A percentile compares a stretch with the other conserved stretches of the same genome.
Conservation (phyloP, 192 early-diverging fungal genomes). For the Coemansia sp. region DNA sequence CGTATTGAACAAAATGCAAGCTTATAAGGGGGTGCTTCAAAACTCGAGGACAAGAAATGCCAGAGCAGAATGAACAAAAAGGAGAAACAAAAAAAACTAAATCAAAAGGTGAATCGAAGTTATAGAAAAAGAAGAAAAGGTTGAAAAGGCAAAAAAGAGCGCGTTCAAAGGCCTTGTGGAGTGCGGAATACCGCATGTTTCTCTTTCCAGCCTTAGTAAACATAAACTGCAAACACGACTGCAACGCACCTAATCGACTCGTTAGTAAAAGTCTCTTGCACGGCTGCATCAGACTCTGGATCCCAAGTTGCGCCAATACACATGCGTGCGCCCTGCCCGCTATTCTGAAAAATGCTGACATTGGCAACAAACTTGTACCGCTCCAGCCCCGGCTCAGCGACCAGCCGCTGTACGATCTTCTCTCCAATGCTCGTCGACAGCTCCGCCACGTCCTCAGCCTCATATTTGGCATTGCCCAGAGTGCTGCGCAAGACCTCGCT, state of each 20-base stretch:
- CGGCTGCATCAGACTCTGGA: constrained; percentile 16
- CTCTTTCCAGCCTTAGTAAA: constrained; percentile 6
- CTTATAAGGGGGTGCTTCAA: background rate
- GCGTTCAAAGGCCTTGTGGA: background rate
- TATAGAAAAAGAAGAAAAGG: background rate
- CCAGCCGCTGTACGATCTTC: constrained; percentile 24
- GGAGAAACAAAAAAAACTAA: constrained; percentile 4
- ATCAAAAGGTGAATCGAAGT: background rate
- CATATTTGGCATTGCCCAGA: constrained; percentile 16
- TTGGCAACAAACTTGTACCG: constrained; percentile 44
- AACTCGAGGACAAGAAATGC: background rate
- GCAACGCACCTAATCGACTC: constrained; percentile 31
- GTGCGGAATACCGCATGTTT: background rate
- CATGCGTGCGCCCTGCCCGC: constrained; percentile 43
- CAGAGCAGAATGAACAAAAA: background rate
- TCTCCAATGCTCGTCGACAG: constrained; percentile 21
- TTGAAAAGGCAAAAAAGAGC: background rate
- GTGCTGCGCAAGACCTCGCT: constrained; percentile 26
- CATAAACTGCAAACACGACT: constrained; percentile 23
- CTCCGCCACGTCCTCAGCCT: constrained; percentile 16
- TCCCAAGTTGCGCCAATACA: constrained; percentile 28
- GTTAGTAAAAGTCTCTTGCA: constrained; percentile 22
- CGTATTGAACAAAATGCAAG: background rate
- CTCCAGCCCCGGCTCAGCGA: constrained; percentile 22
- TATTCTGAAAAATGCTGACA: constrained; percentile 32